Evolutionary conservation across 179 eudicot genomes (phyloP).

Genomic region (Gypsophila paniculata): DNA sequence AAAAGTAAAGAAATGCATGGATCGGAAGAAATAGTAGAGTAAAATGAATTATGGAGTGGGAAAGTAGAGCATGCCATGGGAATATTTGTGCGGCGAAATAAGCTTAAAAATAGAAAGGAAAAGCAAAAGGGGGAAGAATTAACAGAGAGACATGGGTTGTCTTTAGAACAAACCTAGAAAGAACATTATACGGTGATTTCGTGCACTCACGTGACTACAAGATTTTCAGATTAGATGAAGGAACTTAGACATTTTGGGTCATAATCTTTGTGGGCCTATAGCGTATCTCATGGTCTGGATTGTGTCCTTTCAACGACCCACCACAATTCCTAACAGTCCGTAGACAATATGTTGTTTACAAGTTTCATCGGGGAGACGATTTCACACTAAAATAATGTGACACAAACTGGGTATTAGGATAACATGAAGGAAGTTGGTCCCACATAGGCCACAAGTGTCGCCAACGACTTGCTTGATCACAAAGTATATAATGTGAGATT

Average conservation of each 20-base stretch:
- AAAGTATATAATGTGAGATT: too few species aligned
- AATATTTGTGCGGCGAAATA: too few species aligned
- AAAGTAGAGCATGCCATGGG: too few species aligned
- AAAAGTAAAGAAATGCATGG: too few species aligned
- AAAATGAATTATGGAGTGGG: too few species aligned
- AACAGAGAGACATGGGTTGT: constrained; percentile 1
- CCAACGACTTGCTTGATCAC: too few species aligned
- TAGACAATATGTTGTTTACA: neutral
- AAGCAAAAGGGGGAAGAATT: neutral
- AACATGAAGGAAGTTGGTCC: too few species aligned
- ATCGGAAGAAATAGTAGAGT: too few species aligned
- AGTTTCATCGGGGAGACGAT: too few species aligned
- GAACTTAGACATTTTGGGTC: constrained; percentile 9
- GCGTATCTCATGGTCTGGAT: neutral
- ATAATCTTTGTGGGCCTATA: constrained; percentile 9
- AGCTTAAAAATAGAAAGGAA: neutral
- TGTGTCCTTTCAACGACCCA: neutral
- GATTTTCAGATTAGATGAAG: neutral
- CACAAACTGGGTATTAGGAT: too few species aligned
- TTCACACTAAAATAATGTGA: too few species aligned
- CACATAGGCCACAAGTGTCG: too few species aligned
- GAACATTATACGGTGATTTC: neutral
- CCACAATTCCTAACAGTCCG: neutral
- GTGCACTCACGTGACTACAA: constrained; percentile 26
- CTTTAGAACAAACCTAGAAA: neutral